Evolutionary conservation across 305 asterid genomes (phyloP), one percentile per base, ranked within the genome.

Genomic region (Solanum aculeatissimum): DNA sequence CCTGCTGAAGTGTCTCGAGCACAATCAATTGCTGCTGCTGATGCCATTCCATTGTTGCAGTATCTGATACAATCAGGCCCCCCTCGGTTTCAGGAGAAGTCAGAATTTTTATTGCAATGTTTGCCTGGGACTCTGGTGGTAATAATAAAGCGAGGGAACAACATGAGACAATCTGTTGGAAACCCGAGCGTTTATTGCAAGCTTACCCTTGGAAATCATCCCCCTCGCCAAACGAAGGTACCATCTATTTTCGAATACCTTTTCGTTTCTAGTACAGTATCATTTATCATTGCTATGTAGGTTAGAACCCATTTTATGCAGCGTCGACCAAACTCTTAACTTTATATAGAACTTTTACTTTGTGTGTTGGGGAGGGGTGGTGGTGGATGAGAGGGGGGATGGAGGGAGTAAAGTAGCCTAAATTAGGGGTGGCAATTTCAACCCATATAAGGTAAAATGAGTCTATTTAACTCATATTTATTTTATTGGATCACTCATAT

Each of bases 1-100:
- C 98, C 98, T 43, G 98, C 99, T 43, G 99, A 97, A 88, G 96
- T 97, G 86, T 97, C 99, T 86, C 91, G 98, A 63, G 98, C 99
- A 3, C 99, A 97, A 85, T 95, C 99, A 69, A 95, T 93, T 71
- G 99, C 99, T 82, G 99, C 99, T 82, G 99, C 99, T 27, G 99
- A 97, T 83, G 98, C 97, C 63, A 97, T 97, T 88, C 97, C 98
- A 51, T 92, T 95, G 85, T 89, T 97, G 87, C 99, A 97, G 86
- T 95, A 94, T 91, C 89, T 97, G 93, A 97, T 97, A 87, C 99
- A 95, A 81, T 97, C 99, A 15, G 99, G 96, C 60, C 99, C 99
- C 18, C 99, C 99, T 13, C 91, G 99, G 84, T 97, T 97, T 89
- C 99, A 97, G 91, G 99, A 97, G 92, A 97, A 95, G 88, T 94